These are phyloP conservation scores for Dacryopinax spathularia DNA, from an alignment of 768 basidiomycete species.

Conservation along the genomic window DNA sequence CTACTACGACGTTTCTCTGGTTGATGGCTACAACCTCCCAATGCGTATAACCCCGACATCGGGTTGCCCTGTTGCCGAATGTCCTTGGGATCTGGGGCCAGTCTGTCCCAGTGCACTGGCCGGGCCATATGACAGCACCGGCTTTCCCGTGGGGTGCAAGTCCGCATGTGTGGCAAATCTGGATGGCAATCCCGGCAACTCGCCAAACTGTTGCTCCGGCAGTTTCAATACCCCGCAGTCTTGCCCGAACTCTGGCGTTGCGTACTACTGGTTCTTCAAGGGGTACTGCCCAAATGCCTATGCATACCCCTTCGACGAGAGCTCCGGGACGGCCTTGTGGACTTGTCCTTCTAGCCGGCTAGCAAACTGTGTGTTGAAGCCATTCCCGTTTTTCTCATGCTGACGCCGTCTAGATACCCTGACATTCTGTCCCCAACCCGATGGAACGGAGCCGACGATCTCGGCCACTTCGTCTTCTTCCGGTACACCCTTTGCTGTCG, in stretches of 20 bases:
- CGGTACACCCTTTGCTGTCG: too few species aligned
- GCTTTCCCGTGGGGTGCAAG: conserved; percentile 45
- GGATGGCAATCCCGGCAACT: conserved; percentile 33
- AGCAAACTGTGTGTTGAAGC: conserved; percentile 22
- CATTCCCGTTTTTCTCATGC: conserved; percentile 7
- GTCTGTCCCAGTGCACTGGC: conserved; percentile 29
- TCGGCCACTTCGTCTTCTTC: not conserved
- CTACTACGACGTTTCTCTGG: conserved; percentile 35
- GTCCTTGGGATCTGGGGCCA: conserved; percentile 46
- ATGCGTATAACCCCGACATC: conserved; percentile 28
- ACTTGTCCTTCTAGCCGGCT: conserved; percentile 30
- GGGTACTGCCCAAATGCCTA: conserved; percentile 34
- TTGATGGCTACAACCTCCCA: conserved; percentile 47
- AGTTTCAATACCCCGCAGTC: conserved; percentile 36
- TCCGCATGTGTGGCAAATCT: conserved; percentile 36
- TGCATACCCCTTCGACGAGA: conserved; percentile 41
- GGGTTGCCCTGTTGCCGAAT: conserved; percentile 32
- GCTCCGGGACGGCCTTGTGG: conserved; percentile 38
- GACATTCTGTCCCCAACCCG: conserved; percentile 31
- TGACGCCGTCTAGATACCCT: conserved; percentile 21
- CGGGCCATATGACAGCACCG: conserved; percentile 38
- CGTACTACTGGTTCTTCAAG: conserved; percentile 37
- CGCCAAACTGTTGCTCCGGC: conserved; percentile 53
- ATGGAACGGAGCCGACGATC: not conserved
- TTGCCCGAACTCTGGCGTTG: conserved; percentile 38